Percentiles rank a stretch among this genome's conserved stretches.
These are phyloP conservation scores for Monilinia laxa DNA, from an alignment of 2,329 filamentous ascomycete species.

Conservation along the genomic window DNA sequence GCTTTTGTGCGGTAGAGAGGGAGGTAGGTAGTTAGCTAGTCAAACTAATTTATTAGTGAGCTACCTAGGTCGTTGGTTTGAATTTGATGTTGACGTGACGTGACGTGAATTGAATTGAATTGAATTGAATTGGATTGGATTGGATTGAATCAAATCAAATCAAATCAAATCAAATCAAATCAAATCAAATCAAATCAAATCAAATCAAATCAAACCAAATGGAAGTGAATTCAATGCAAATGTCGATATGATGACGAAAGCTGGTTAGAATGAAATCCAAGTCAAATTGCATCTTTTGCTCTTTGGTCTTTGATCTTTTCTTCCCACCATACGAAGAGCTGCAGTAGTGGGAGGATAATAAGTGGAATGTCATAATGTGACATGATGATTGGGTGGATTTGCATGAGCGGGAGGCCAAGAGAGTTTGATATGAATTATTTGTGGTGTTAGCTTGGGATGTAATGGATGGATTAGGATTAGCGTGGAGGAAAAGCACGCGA, in stretches of 20 bases:
- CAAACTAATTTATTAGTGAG: no score
- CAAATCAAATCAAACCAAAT: no score
- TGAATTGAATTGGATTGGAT: no score
- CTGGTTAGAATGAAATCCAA: not conserved
- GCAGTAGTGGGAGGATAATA: slow-evolving; percentile 2
- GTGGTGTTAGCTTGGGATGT: not conserved
- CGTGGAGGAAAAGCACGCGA: not conserved
- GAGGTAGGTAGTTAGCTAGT: no score
- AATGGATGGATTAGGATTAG: not conserved
- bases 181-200: no score
- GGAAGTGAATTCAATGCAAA: no score
- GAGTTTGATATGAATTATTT: not conserved
- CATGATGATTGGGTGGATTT: slow-evolving; percentile 5
- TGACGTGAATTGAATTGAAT: no score
- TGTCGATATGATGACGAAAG: slow-evolving; percentile 12
- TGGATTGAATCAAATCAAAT: no score
- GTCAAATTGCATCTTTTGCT: not conserved
- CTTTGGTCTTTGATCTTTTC: slow-evolving; percentile 3
- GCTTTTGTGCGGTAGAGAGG: not conserved
- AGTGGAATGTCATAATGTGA: slow-evolving; percentile 7
- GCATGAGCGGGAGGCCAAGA: not conserved
- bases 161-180: no score
- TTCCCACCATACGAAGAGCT: not conserved
- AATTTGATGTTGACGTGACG: no score
- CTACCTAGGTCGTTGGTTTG: no score